Percentiles rank a stretch among this genome's conserved stretches.
These are phyloP conservation scores for Esteya vermicola DNA, from an alignment of 2,329 filamentous ascomycete genomes.

Conservation along the genomic window DNA sequence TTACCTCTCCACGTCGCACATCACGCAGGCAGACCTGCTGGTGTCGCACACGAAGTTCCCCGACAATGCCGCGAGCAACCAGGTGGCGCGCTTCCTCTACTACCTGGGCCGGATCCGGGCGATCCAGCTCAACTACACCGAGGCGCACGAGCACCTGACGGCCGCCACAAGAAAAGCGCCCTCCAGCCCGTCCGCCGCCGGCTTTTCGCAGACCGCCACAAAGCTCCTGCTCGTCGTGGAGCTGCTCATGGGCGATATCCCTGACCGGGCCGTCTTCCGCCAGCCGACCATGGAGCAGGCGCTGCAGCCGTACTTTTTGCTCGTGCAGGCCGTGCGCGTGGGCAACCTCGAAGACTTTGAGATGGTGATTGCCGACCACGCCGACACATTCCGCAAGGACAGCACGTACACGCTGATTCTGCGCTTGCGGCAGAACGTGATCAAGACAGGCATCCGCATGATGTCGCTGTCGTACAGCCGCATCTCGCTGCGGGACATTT, in stretches of 20 bases:
- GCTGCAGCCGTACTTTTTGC: conserved; percentile 81
- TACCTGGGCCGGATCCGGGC: conserved; percentile 93
- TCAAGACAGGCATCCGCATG: conserved; percentile 98
- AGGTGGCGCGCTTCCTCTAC: conserved; percentile 93
- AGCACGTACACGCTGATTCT: conserved; percentile 92
- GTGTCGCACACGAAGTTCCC: conserved; percentile 95
- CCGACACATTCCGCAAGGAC: conserved; percentile 77
- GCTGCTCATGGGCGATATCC: conserved; percentile 96
- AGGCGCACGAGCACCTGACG: conserved; percentile 86
- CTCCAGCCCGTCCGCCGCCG: conserved; percentile 73
- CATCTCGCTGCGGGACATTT: conserved; percentile 94
- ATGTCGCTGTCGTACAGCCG: conserved; percentile 97
- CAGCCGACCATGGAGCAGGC: conserved; percentile 75
- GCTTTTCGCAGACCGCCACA: conserved; percentile 90
- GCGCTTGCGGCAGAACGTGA: conserved; percentile 92
- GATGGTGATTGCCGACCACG: conserved; percentile 68
- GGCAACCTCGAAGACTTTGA: conserved; percentile 91
- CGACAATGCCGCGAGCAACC: conserved; percentile 87
- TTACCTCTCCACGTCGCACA: conserved; percentile 91
- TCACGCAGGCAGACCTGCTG: conserved; percentile 88
- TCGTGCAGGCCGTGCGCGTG: conserved; percentile 92
- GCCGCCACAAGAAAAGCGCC: conserved; percentile 92
- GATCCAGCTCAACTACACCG: conserved; percentile 92
- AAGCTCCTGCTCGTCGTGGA: conserved; percentile 96
- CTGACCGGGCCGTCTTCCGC: conserved; percentile 86